Conservation (phyloP, 495 filamentous ascomycete species). For the Lepidopterella palustris region DNA sequence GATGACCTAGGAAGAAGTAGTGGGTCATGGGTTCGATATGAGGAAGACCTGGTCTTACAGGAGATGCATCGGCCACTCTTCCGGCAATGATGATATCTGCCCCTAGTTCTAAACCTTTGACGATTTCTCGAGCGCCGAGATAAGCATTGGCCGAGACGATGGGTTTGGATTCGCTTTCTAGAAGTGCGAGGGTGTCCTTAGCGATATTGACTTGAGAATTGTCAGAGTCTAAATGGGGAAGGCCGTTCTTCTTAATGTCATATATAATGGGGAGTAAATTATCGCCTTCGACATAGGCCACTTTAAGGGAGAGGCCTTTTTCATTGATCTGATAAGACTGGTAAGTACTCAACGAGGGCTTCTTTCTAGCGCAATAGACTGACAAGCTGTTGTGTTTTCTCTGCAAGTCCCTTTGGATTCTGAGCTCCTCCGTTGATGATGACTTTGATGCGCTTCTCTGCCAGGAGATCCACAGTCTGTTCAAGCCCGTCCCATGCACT, state of each 20-base stretch:
- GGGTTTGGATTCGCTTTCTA: slow-evolving; percentile 25
- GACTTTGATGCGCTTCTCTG: slow-evolving; percentile 33
- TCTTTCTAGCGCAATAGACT: background rate
- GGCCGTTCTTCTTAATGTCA: slow-evolving; percentile 16
- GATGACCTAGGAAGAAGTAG: slow-evolving; percentile 8
- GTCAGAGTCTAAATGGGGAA: slow-evolving; percentile 38
- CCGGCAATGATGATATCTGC: slow-evolving; percentile 47
- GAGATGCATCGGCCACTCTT: slow-evolving; percentile 19
- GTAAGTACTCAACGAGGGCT: background rate
- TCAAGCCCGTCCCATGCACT: slow-evolving; percentile 44
- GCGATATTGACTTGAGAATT: slow-evolving; percentile 26
- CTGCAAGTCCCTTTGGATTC: slow-evolving; percentile 28
- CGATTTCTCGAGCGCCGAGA: slow-evolving; percentile 30
- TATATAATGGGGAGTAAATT: slow-evolving; percentile 18
- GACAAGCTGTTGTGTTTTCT: slow-evolving; percentile 38
- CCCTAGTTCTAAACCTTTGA: slow-evolving; percentile 23
- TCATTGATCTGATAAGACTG: slow-evolving; percentile 17
- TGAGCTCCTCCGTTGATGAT: slow-evolving; percentile 34
- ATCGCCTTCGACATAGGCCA: slow-evolving; percentile 20
- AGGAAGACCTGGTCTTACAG: slow-evolving; percentile 11
- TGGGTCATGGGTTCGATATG: background rate
- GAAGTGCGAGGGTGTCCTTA: slow-evolving; percentile 27
- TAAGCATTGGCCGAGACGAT: slow-evolving; percentile 32
- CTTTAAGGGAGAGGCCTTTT: slow-evolving; percentile 12
- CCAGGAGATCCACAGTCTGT: slow-evolving; percentile 41